A percentile compares a stretch with the other conserved stretches of the same genome.
These are phyloP conservation scores for Pythium phragmitis DNA, from an alignment of 352 stramenopile genomes.

Conservation along the genomic window DNA sequence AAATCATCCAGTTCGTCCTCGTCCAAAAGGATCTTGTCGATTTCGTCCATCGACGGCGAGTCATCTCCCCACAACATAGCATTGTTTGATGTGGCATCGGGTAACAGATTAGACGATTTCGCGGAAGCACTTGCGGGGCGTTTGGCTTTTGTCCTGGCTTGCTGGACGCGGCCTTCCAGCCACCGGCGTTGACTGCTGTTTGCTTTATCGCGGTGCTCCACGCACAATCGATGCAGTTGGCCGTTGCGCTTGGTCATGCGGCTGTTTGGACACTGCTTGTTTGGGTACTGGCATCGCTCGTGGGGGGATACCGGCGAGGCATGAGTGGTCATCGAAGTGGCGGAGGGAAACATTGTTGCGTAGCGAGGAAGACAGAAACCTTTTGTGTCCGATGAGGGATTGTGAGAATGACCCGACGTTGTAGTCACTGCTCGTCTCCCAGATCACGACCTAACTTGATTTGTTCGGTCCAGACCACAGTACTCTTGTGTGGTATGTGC, in stretches of 20 bases:
- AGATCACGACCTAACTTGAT: no score
- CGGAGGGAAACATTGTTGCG: not conserved
- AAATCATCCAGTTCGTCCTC: conserved; percentile 4
- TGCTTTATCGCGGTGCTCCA: not conserved
- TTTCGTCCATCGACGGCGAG: not conserved
- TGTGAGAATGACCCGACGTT: not conserved
- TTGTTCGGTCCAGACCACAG: no score
- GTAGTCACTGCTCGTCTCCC: no score
- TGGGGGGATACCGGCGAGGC: not conserved
- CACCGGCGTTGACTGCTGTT: conserved; percentile 1
- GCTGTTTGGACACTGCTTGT: conserved; percentile 2
- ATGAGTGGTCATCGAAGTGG: no score
- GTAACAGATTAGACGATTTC: not conserved
- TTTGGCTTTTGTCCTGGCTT: not conserved
- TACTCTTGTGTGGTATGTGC: not conserved
- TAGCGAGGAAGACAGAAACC: not conserved
- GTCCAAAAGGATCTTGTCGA: not conserved
- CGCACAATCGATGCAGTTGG: conserved; percentile 9
- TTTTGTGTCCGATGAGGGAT: not conserved
- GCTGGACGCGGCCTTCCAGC: not conserved
- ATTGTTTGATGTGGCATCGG: no score
- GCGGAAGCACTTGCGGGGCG: not conserved
- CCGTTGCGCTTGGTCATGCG: conserved; percentile 11
- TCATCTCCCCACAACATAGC: not conserved
- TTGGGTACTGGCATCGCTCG: conserved; percentile 8